Evolutionary conservation across 139 green algal genomes (phyloP).

Genomic region (Chlamydomonas eustigma): DNA sequence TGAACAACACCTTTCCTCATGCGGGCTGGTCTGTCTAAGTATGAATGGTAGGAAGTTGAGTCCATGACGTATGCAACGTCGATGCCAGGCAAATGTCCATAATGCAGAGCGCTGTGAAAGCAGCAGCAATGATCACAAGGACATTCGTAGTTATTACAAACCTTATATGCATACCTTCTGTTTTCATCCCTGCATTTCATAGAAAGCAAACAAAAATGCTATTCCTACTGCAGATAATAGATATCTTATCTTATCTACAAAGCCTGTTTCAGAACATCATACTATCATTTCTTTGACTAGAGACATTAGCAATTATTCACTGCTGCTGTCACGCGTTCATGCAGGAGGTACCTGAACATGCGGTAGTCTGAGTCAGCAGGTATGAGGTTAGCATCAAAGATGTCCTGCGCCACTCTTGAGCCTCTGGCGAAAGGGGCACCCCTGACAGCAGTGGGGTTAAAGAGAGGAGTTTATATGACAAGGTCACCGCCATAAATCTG

Average conservation of each 20-base stretch:
- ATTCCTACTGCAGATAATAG: no score
- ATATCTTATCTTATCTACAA: no score
- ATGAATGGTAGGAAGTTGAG: slow-evolving; percentile 59
- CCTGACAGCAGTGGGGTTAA: no score
- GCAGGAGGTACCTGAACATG: slow-evolving; percentile 59
- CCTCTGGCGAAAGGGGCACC: slow-evolving; percentile 43
- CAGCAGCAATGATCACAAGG: slow-evolving; percentile 49
- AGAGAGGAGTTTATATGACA: neutral
- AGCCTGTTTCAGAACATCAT: no score
- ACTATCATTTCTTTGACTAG: no score
- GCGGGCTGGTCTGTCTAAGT: slow-evolving; percentile 36
- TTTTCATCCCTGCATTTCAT: no score
- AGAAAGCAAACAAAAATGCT: no score
- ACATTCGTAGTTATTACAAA: neutral
- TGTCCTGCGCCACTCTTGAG: slow-evolving; percentile 37
- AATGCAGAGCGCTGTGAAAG: slow-evolving; percentile 20
- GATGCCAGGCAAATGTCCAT: slow-evolving; percentile 55
- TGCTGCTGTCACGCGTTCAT: no score
- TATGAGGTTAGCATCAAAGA: slow-evolving; percentile 54
- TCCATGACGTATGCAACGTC: slow-evolving; percentile 69
- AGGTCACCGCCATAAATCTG: neutral
- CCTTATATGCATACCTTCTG: neutral
- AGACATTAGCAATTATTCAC: no score
- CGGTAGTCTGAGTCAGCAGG: slow-evolving; percentile 75
- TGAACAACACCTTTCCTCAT: slow-evolving; percentile 63